A percentile compares a stretch with the other conserved stretches of the same genome.
phyloP scores from a whole-genome alignment of 352 stramenopile species.

The Phytophthora uliginosa region DNA sequence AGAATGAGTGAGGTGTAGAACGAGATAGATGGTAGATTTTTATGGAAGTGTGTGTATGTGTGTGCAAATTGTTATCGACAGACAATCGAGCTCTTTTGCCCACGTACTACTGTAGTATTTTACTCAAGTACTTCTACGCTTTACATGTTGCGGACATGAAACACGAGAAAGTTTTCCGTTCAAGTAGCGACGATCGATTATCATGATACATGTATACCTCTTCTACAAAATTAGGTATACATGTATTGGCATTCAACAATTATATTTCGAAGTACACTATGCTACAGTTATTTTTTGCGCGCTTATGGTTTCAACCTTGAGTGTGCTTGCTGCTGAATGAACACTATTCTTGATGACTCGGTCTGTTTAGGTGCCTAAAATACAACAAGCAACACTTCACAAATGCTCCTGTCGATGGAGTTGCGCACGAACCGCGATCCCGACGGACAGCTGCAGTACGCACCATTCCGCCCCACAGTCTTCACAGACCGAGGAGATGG shows the following conservation, averaged over 20 bases:
- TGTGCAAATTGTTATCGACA: neutral
- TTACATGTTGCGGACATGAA: too few species aligned
- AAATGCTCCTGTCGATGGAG: conserved; percentile 59
- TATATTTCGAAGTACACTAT: too few species aligned
- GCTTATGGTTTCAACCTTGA: too few species aligned
- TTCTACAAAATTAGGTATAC: too few species aligned
- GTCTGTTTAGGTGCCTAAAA: neutral
- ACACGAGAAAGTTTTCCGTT: too few species aligned
- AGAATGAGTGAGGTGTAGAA: neutral
- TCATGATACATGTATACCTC: too few species aligned
- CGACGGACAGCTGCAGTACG: conserved; percentile 57
- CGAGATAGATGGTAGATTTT: neutral
- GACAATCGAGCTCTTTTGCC: neutral
- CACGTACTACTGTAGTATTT: too few species aligned
- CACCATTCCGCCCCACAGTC: conserved; percentile 56
- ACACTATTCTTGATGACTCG: neutral
- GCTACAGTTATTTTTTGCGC: too few species aligned
- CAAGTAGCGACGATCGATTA: too few species aligned
- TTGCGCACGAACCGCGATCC: conserved; percentile 48
- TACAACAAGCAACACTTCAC: neutral
- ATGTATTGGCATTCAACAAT: too few species aligned
- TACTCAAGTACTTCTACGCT: too few species aligned
- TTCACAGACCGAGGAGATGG: conserved; percentile 44
- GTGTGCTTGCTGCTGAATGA: too few species aligned
- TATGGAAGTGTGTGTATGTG: neutral